A percentile compares a stretch with the other conserved stretches of the same genome.
Conservation (phyloP, 2,329 filamentous ascomycete genomes). For the Didymella exigua region DNA sequence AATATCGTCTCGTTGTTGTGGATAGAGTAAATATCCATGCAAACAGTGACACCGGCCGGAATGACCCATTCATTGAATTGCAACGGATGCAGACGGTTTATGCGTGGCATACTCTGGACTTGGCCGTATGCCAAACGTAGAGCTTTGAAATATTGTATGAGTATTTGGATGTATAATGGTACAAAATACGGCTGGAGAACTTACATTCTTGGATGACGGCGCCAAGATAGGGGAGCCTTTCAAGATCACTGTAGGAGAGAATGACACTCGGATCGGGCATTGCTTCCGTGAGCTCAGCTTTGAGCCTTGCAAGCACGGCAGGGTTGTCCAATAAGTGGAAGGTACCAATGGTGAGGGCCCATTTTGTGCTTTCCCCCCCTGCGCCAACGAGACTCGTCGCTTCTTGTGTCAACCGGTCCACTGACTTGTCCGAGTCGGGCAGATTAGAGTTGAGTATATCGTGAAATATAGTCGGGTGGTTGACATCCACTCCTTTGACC, state of each 20-base stretch:
- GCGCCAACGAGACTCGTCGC: slow-evolving; percentile 18
- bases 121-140: slow-evolving; percentile 26
- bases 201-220: slow-evolving; percentile 31
- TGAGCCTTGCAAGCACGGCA: neutral
- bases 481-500: too few relatives aligned
- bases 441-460: neutral
- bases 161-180: too few relatives aligned
- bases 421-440: neutral
- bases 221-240: slow-evolving; percentile 32
- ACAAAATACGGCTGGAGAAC: too few relatives aligned
- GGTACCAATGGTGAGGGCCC: slow-evolving; percentile 4
- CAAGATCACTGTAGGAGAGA: slow-evolving; percentile 15
- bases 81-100: too few relatives aligned
- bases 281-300: slow-evolving; percentile 22
- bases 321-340: slow-evolving; percentile 31
- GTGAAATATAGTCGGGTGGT: slow-evolving; percentile 5
- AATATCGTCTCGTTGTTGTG: slow-evolving; percentile 34
- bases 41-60: slow-evolving; percentile 34
- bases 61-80: slow-evolving; percentile 20
- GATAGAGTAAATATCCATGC: slow-evolving; percentile 35
- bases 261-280: slow-evolving; percentile 14
- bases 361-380: slow-evolving; percentile 28
- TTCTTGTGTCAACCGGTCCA: slow-evolving; percentile 1
- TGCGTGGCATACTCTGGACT: too few relatives aligned
- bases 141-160: too few relatives aligned